Evolutionary conservation across 2,329 filamentous ascomycete genomes (phyloP).

Genomic region (Fusarium burgessii): DNA sequence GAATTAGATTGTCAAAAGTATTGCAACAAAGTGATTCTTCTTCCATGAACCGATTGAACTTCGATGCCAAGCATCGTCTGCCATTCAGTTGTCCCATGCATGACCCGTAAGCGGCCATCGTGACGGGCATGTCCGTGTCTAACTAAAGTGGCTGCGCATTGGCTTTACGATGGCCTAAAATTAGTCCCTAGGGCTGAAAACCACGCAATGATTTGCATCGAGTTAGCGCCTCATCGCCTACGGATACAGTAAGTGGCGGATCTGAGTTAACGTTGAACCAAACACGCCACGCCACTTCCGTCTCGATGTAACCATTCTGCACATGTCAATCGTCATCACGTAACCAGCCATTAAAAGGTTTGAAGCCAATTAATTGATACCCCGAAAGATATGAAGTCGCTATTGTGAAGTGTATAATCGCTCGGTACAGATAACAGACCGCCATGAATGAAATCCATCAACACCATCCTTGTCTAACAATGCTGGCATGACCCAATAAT

Average conservation of each 20-base stretch:
- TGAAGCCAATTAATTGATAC: neutral
- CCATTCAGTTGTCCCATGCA: neutral
- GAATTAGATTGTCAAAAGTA: neutral
- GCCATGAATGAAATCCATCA: slow-evolving; percentile 20
- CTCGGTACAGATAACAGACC: neutral
- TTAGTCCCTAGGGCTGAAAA: slow-evolving; percentile 8
- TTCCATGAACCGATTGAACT: neutral
- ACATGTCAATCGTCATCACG: slow-evolving; percentile 2
- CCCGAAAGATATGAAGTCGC: neutral
- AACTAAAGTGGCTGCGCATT: neutral
- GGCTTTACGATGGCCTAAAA: slow-evolving; percentile 6
- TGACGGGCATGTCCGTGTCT: slow-evolving; percentile 4
- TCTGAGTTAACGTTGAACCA: slow-evolving; percentile 3
- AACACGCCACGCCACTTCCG: neutral
- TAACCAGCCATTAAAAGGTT: neutral
- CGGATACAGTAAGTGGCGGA: neutral
- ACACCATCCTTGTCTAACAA: slow-evolving; percentile 17
- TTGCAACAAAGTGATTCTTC: neutral
- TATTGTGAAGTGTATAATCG: neutral
- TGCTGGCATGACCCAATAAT: slow-evolving; percentile 5
- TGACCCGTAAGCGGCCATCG: neutral
- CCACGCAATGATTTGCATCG: neutral
- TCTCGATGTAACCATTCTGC: slow-evolving; percentile 5
- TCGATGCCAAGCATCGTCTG: neutral
- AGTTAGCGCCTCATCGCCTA: neutral